Evolutionary conservation across 257 asterid genomes (phyloP).

Genomic region (Cinchona pubescens): DNA sequence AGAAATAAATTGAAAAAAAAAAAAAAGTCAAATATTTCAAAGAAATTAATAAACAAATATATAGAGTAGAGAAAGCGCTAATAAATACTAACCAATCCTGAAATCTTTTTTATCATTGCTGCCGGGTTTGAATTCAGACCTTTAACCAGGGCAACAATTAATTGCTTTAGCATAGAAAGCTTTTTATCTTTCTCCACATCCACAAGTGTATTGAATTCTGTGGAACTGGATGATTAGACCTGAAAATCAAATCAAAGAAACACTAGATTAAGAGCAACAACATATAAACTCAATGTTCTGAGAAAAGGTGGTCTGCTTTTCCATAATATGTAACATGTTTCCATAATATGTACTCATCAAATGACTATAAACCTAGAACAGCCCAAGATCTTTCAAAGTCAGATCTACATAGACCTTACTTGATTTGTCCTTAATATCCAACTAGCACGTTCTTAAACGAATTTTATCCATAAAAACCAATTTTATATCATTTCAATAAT

Average conservation of each 20-base stretch:
- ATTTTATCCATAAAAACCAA: not conserved
- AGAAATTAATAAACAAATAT: not conserved
- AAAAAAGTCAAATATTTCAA: not conserved
- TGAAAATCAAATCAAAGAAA: not conserved
- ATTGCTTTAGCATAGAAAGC: conserved; percentile 81
- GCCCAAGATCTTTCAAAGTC: not conserved
- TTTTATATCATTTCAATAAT: not conserved
- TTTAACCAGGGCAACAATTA: conserved; percentile 74
- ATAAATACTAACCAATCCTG: conserved; percentile 78
- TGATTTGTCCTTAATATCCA: not conserved
- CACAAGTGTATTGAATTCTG: conserved; percentile 82
- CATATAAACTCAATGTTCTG: not conserved
- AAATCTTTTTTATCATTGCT: conserved; percentile 82
- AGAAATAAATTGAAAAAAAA: not conserved
- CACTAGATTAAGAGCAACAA: not conserved
- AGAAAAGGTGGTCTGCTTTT: not conserved
- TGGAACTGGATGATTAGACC: no score
- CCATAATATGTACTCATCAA: not conserved
- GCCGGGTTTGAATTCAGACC: conserved; percentile 81
- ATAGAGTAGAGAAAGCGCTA: conserved; percentile 1
- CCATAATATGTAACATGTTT: not conserved
- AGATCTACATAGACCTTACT: not conserved
- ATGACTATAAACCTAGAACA: not conserved
- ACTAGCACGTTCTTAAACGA: not conserved
- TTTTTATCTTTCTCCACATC: conserved; percentile 85